Evolutionary conservation across 331 rosid species (phyloP).

Genomic region (Rhamnella rubrinervis): DNA sequence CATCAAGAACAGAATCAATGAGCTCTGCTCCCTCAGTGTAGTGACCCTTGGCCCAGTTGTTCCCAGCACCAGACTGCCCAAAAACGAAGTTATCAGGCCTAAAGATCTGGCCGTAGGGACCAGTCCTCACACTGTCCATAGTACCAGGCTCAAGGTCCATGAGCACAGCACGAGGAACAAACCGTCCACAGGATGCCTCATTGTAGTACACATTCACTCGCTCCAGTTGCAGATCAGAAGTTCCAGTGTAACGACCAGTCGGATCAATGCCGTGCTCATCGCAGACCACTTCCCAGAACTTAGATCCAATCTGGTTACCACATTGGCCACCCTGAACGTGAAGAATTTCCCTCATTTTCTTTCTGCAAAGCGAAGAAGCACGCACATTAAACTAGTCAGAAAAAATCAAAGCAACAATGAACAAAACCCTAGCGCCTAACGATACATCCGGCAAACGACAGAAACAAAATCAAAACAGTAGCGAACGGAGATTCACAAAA

Average conservation of each 20-base stretch:
- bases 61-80: conserved; percentile 37
- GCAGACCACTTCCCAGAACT: conserved; percentile 35
- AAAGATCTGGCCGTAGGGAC: conserved; percentile 37
- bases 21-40: conserved; percentile 37
- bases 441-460: too few relatives aligned
- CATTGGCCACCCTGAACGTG: conserved; percentile 38
- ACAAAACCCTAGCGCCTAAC: too few relatives aligned
- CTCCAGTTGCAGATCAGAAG: conserved; percentile 31
- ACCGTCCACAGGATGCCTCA: conserved; percentile 29
- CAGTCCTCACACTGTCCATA: conserved; percentile 33
- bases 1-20: conserved; percentile 33
- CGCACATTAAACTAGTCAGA: not conserved
- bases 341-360: conserved; percentile 31
- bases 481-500: not conserved
- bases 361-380: not conserved
- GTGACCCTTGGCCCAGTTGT: conserved; percentile 9
- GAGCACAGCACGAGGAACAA: conserved; percentile 35
- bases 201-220: conserved; percentile 32
- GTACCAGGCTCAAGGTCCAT: conserved; percentile 39
- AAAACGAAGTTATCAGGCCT: conserved; percentile 34
- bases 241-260: conserved; percentile 25
- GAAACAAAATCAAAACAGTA: not conserved
- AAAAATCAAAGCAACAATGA: not conserved
- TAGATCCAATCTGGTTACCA: conserved; percentile 39
- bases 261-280: conserved; percentile 34